A percentile compares a stretch with the other conserved stretches of the same genome.
These are phyloP conservation scores for Solanum habrochaites DNA, from an alignment of 257 asterid genomes.

Conservation along the genomic window DNA sequence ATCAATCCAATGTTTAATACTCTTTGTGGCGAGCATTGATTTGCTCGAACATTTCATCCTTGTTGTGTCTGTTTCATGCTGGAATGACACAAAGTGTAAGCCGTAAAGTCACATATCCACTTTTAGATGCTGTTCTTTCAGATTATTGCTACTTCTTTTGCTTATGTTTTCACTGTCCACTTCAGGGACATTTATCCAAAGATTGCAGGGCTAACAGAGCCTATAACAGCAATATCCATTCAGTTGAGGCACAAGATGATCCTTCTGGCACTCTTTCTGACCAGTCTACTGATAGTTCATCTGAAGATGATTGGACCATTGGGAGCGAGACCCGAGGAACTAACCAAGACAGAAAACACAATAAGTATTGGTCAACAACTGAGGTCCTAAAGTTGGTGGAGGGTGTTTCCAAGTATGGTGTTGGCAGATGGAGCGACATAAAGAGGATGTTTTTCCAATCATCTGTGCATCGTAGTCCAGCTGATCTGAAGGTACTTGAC, in stretches of 20 bases:
- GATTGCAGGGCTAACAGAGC: not conserved
- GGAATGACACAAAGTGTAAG: not conserved
- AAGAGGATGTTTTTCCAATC: not conserved
- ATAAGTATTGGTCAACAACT: not conserved
- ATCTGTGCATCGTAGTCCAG: not conserved
- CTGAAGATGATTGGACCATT: not conserved
- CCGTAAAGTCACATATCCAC: not conserved
- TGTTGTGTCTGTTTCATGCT: not conserved
- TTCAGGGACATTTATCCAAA: not conserved
- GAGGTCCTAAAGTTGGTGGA: slow-evolving; percentile 8
- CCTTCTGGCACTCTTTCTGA: not conserved
- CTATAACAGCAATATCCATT: not conserved
- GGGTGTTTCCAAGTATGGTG: slow-evolving; percentile 7
- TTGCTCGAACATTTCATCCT: not conserved
- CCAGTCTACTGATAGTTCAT: not conserved
- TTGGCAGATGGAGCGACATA: slow-evolving; percentile 4
- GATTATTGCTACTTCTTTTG: not conserved
- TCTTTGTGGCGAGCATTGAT: not conserved
- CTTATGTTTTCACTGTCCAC: not conserved
- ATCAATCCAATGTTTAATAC: not conserved
- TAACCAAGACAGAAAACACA: not conserved
- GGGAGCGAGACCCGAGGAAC: not conserved
- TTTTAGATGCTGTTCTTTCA: not conserved
- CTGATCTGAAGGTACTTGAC: slow-evolving; percentile 1
- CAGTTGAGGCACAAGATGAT: not conserved